Evolutionary conservation across 768 basidiomycete species (phyloP).

Genomic region (Tricholoma sp.): DNA sequence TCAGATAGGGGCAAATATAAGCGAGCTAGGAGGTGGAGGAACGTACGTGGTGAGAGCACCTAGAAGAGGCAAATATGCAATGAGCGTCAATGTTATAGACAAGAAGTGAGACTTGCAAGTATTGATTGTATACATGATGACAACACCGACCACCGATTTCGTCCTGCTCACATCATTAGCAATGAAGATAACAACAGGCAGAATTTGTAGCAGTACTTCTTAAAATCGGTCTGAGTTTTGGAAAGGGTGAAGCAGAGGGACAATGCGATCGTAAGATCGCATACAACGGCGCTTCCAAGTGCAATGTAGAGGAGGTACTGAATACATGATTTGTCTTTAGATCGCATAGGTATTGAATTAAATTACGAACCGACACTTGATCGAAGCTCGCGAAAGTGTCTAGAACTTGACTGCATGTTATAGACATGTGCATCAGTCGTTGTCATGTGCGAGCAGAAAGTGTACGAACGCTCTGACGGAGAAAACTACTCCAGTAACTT

Average conservation of each 20-base stretch:
- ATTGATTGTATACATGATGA: constrained; percentile 45
- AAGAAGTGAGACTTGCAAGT: constrained; percentile 29
- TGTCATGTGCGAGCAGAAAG: background rate
- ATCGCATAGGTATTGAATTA: background rate
- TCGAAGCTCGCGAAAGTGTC: constrained; percentile 20
- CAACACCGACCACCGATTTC: constrained; percentile 34
- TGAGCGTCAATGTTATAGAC: background rate
- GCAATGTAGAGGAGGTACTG: constrained; percentile 27
- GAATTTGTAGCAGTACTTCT: constrained; percentile 15
- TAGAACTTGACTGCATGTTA: constrained; percentile 14
- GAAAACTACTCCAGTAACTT: constrained; percentile 20
- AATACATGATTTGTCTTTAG: background rate
- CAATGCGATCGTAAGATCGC: constrained; percentile 33
- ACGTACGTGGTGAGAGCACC: constrained; percentile 28
- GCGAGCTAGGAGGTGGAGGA: background rate
- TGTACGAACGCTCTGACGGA: constrained; percentile 21
- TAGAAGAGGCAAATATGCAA: constrained; percentile 5
- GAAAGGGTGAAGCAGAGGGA: constrained; percentile 29
- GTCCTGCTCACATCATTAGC: constrained; percentile 27
- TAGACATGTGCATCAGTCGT: background rate
- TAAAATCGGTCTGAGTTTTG: constrained; percentile 23
- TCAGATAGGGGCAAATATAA: background rate
- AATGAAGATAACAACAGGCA: background rate
- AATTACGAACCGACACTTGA: constrained; percentile 19
- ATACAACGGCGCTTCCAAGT: constrained; percentile 29